These are phyloP conservation scores for Begonia masoniana DNA, from an alignment of 306 rosid genomes.

Conservation along the genomic window DNA sequence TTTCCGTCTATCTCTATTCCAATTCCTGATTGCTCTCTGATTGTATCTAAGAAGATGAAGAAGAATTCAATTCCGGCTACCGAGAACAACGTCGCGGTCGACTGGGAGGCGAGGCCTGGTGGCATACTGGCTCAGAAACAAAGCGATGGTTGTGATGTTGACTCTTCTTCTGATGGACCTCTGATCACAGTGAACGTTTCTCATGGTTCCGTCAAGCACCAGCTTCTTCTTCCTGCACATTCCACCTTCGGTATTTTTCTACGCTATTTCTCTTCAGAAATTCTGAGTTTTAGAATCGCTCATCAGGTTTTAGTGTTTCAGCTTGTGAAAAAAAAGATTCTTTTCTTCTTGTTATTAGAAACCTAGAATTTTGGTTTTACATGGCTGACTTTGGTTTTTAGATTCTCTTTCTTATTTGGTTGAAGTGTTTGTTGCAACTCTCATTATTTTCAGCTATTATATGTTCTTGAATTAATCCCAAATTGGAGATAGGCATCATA, in stretches of 20 bases:
- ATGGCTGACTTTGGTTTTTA: no score
- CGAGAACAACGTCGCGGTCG: slow-evolving; percentile 14
- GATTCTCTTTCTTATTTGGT: no score
- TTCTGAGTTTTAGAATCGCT: no score
- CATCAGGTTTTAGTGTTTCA: no score
- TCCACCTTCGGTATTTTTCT: slow-evolving; percentile 34
- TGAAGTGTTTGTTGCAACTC: no score
- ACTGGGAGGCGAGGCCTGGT: slow-evolving; percentile 28
- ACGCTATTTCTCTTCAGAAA: neutral
- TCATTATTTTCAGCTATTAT: no score
- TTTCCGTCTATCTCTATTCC: neutral
- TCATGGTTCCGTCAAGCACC: slow-evolving; percentile 20
- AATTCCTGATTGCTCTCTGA: neutral
- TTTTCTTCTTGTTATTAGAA: no score
- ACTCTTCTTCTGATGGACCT: slow-evolving; percentile 14
- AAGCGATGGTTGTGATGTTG: slow-evolving; percentile 11
- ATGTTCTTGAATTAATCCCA: no score
- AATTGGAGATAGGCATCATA: no score
- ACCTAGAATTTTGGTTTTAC: no score
- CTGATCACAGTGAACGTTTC: slow-evolving; percentile 24
- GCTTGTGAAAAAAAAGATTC: no score
- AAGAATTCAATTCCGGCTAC: slow-evolving; percentile 6
- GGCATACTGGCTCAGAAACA: slow-evolving; percentile 41
- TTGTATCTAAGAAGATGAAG: slow-evolving; percentile 9
- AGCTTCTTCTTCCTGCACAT: slow-evolving; percentile 28